phyloP scores from a whole-genome alignment of 805 yeast genomes.

The Nematodospora valgi region DNA sequence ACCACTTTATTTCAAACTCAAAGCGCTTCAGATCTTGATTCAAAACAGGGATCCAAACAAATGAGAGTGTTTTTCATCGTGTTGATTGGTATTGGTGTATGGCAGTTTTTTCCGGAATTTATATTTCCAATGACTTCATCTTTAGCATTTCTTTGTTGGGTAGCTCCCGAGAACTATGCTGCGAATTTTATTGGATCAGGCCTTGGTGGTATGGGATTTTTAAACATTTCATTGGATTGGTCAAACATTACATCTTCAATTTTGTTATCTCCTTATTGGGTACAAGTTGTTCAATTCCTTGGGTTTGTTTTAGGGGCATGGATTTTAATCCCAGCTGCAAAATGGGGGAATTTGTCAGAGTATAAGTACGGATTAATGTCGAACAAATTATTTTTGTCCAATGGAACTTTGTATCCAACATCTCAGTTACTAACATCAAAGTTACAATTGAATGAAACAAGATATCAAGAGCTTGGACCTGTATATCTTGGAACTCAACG shows the following conservation, averaged over 20 bases:
- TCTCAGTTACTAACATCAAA: slow-evolving; percentile 33
- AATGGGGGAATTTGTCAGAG: slow-evolving; percentile 32
- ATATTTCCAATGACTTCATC: slow-evolving; percentile 46
- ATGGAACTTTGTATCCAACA: slow-evolving; percentile 40
- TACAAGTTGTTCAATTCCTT: slow-evolving; percentile 40
- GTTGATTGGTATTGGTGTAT: slow-evolving; percentile 28
- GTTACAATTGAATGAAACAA: slow-evolving; percentile 38
- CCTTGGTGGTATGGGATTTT: slow-evolving; percentile 45
- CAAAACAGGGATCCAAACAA: slow-evolving; percentile 15
- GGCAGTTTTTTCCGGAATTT: slow-evolving; percentile 47
- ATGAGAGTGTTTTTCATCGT: slow-evolving; percentile 36
- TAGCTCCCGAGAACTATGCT: slow-evolving; percentile 36
- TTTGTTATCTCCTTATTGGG: slow-evolving; percentile 48
- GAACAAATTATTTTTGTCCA: slow-evolving; percentile 30
- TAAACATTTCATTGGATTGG: slow-evolving; percentile 46
- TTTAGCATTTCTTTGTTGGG: slow-evolving; percentile 43
- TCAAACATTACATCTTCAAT: slow-evolving; percentile 45
- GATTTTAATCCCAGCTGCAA: slow-evolving; percentile 42
- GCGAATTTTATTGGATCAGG: slow-evolving; percentile 45
- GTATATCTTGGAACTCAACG: slow-evolving; percentile 44
- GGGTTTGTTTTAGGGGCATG: slow-evolving; percentile 45
- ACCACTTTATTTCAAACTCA: slow-evolving; percentile 37
- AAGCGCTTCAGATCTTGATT: slow-evolving; percentile 12
- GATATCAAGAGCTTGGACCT: slow-evolving; percentile 39
- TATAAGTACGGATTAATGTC: slow-evolving; percentile 42